Evolutionary conservation across 2,329 filamentous ascomycete genomes (phyloP), one percentile per base, ranked within the genome.

Genomic region (Clonostachys rhizophaga): DNA sequence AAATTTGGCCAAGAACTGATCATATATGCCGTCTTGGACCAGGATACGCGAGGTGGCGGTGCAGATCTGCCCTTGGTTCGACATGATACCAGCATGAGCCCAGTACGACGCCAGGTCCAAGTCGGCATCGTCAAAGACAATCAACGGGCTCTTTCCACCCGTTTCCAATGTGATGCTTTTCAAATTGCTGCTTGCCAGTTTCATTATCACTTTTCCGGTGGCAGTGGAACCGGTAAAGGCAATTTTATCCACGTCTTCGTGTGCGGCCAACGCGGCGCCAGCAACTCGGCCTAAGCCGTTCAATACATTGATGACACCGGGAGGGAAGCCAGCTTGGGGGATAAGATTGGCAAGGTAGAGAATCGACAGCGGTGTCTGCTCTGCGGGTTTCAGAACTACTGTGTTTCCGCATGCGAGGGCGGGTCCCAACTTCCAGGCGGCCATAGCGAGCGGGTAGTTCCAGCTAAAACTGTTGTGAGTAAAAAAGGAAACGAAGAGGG

Each of bases 371-470:
- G 80, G 80, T 3, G 79, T 83, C 65, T 82, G 78, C 59, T 83
- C 80, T 14, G 80, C 76, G 14, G 78, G 70, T 65, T 84, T 84
- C 40, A 83, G 64, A 34, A 84, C 69, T 33, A 83, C 67, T 3
- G 77, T 78, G 62, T 83, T 83, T 49, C 80, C 79, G 48, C 76
- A 75, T 20, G 79, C 77, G 43, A 83, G 58, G 9, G 79, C 80
- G 33, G 86, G 86, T 18, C 83, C 86, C 13, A 89, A 73, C 59
- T 89, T 89, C 84, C 85, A 88, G 1, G 79, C 76, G 14, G 83
- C 83, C 82, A 88, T 89, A 6, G 74, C 71, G 1, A 87, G 68
- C 5, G 84, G 84, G 55, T 83, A 87, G 62, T 89, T 89, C 84
- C 84, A 89, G 5, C 20, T 24, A 8, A 24, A 8, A 24, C 20